These are phyloP conservation scores for Acanthamoeba healyi DNA, from an alignment of 208 protist genomes.

Conservation along the genomic window DNA sequence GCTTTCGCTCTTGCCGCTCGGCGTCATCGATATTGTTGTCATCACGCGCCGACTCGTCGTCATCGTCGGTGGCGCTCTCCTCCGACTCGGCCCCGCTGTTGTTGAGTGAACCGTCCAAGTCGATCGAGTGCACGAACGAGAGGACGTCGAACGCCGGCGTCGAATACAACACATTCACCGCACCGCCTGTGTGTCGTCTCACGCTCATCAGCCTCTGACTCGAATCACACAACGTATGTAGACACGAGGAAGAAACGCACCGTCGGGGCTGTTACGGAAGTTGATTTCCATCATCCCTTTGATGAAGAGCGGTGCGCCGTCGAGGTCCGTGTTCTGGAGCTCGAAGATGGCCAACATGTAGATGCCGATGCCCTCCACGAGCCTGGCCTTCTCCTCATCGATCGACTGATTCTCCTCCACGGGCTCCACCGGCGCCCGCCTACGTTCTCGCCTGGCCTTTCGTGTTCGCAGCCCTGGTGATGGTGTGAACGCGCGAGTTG, in stretches of 20 bases:
- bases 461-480: not conserved
- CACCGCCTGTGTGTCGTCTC: not conserved
- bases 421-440: not conserved
- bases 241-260: not conserved
- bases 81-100: not conserved
- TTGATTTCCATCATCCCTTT: conserved; percentile 68
- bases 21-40: not conserved
- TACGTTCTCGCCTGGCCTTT: not conserved
- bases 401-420: not conserved
- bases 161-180: conserved; percentile 19
- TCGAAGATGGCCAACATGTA: conserved; percentile 69
- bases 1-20: not conserved
- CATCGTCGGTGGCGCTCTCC: not conserved
- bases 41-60: not conserved
- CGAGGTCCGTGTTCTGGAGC: conserved; percentile 50
- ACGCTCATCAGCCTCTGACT: not conserved
- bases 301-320: conserved; percentile 56
- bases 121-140: conserved; percentile 60
- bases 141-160: conserved; percentile 53
- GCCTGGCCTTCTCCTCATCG: conserved; percentile 45
- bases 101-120: not conserved
- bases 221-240: no score
- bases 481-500: no score
- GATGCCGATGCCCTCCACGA: conserved; percentile 46
- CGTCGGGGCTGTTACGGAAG: conserved; percentile 29